These are phyloP conservation scores for Lotmaria passim DNA, from an alignment of 208 protist species.

Conservation along the genomic window DNA sequence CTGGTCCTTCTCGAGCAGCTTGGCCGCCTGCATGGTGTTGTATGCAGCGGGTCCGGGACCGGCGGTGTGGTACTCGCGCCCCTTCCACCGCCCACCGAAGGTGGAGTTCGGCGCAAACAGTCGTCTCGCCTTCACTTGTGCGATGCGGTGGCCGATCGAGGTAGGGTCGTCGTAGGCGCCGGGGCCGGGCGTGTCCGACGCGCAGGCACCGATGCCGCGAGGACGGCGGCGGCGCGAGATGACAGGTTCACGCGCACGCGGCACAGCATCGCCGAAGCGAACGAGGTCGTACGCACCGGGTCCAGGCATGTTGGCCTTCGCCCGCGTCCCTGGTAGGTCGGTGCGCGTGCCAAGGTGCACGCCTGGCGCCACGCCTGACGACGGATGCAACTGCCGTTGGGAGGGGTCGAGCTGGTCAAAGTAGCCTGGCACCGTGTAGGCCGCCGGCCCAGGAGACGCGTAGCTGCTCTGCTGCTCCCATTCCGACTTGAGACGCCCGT, in stretches of 20 bases:
- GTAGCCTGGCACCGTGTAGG: constrained; percentile 57
- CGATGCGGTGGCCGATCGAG: constrained; percentile 63
- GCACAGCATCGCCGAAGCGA: constrained; percentile 56
- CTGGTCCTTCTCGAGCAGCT: constrained; percentile 51
- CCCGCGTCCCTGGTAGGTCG: constrained; percentile 34
- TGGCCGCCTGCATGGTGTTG: constrained; percentile 48
- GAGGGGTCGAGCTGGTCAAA: constrained; percentile 45
- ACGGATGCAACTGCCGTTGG: constrained; percentile 13
- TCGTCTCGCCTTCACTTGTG: constrained; percentile 20
- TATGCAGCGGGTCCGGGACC: constrained; percentile 70
- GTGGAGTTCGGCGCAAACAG: constrained; percentile 49
- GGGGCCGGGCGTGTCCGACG: constrained; percentile 35
- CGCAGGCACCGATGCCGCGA: not conserved
- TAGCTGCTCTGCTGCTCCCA: constrained; percentile 34
- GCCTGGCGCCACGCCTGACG: constrained; percentile 39
- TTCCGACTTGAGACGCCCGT: constrained; percentile 49
- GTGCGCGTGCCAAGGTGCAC: constrained; percentile 64
- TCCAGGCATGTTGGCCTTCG: constrained; percentile 40
- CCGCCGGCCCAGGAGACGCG: constrained; percentile 38
- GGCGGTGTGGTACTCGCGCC: constrained; percentile 34
- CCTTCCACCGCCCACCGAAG: constrained; percentile 58
- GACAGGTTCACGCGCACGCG: constrained; percentile 39
- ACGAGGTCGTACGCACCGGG: constrained; percentile 38
- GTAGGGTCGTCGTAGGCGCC: constrained; percentile 81
- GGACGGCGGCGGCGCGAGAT: constrained; percentile 32